Evolutionary conservation across 202 grass and related monocot species (phyloP).

Genomic region (Brachypodium distachyon): DNA sequence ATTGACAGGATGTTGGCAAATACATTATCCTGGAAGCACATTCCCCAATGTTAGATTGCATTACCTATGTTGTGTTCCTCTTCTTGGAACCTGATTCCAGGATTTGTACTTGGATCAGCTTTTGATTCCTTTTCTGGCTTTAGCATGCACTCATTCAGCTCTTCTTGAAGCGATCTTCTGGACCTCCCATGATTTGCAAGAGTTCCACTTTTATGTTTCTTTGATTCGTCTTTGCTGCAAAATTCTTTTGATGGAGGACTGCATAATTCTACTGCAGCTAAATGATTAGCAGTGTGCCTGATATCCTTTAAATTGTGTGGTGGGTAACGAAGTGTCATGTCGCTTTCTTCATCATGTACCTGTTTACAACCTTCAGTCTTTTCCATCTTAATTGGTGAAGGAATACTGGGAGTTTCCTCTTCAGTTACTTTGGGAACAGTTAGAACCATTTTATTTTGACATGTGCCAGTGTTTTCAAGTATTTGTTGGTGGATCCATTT

Average conservation of each 20-base stretch:
- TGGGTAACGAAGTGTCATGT: not conserved
- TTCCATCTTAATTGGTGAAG: constrained; percentile 19
- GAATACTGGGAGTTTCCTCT: constrained; percentile 14
- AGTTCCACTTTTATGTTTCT: constrained; percentile 17
- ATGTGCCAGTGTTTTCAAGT: constrained; percentile 30
- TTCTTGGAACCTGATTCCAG: constrained; percentile 23
- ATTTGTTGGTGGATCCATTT: constrained; percentile 71
- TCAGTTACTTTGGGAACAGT: constrained; percentile 29
- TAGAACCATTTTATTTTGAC: constrained; percentile 39
- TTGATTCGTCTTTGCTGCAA: constrained; percentile 11
- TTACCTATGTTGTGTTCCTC: constrained; percentile 56
- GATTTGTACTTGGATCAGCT: constrained; percentile 10
- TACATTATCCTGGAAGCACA: not conserved
- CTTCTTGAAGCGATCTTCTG: constrained; percentile 36
- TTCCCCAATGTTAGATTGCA: constrained; percentile 2
- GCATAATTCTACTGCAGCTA: constrained; percentile 1
- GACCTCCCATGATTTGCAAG: constrained; percentile 1
- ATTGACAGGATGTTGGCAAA: not conserved
- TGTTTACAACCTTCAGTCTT: constrained; percentile 5
- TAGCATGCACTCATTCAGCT: constrained; percentile 17
- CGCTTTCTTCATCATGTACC: not conserved
- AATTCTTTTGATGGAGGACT: constrained; percentile 17
- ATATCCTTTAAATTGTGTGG: constrained; percentile 22
- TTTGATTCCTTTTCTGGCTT: constrained; percentile 11
- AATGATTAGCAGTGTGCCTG: constrained; percentile 25